Conservation (phyloP, 768 basidiomycete genomes). For the Tulasnella sp. region DNA sequence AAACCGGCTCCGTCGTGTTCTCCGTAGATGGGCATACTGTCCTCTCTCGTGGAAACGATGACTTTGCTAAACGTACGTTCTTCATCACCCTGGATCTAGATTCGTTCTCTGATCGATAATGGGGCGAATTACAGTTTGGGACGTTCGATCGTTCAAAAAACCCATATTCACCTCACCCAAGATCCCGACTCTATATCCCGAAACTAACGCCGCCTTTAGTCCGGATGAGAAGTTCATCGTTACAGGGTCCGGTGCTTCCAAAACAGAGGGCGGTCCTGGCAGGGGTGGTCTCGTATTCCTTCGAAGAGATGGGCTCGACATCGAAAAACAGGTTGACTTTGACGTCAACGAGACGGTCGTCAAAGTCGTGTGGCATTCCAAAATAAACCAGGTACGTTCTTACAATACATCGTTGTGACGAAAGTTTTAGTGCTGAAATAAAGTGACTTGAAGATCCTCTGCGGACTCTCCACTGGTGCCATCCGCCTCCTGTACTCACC, state of each 20-base stretch:
- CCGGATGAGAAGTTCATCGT: constrained; percentile 86
- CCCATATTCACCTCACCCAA: constrained; percentile 57
- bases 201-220: constrained; percentile 90
- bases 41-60: constrained; percentile 85
- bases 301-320: constrained; percentile 55
- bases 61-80: constrained; percentile 84
- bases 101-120: neutral
- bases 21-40: constrained; percentile 80
- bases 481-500: constrained; percentile 92
- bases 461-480: constrained; percentile 78
- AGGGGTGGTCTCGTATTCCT: constrained; percentile 67
- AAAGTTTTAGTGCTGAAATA: neutral
- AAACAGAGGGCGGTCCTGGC: constrained; percentile 35
- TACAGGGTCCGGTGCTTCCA: constrained; percentile 66
- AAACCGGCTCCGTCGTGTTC: constrained; percentile 80
- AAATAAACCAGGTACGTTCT: constrained; percentile 83
- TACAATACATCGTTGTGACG: neutral
- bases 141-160: constrained; percentile 81
- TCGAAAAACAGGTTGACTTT: constrained; percentile 43
- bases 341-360: constrained; percentile 46
- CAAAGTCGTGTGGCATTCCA: constrained; percentile 87
- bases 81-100: neutral
- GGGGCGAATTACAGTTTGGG: constrained; percentile 62
- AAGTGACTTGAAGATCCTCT: constrained; percentile 52
- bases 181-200: constrained; percentile 72